Base-by-base conservation (phyloP, 305 asterid species). In the Plantago coronopus region DNA sequence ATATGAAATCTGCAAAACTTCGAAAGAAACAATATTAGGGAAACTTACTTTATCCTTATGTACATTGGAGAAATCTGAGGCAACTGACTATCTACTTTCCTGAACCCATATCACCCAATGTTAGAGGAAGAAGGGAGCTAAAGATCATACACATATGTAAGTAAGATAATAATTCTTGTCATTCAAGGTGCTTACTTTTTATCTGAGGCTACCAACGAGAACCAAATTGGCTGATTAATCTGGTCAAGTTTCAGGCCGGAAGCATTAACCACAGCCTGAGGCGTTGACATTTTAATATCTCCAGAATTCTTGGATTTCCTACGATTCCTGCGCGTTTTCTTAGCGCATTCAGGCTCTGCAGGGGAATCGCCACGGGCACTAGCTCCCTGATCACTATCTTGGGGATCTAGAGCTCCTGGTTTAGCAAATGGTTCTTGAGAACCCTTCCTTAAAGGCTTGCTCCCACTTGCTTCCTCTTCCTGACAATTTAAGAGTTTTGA, bases 201-300 rank as follows among this genome's bases (percentile, higher is more conserved):
- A 59, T 83, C 87, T 7, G 85, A 74, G 62, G 94, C 89, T 65
- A 84, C 79, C 47, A 82, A 78, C 4, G 95, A 83, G 78, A 91
- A 88, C 98, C 98, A 91, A 66, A 91, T 71, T 17, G 97, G 94
- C 66, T 68, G 64, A 69, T 61, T 76, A 77, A 71, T 80, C 70
- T 74, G 71, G 51, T 83, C 89, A 44, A 65, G 62, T 70, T 71
- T 78, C 53, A 68, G 65, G 71, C 69, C 65, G 62, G 69, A 70
- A 77, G 81, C 81, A 78, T 91, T 87, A 8, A 83, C 84, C 64
- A 84, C 79, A 59, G 55, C 69, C 73, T 74, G 84, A 8, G 90
- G 81, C 2, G 13, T 6, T 17, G 82, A 71, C 46, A 74, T 63
- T 74, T 53, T 78, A 27, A 68, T 69, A 44, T 81, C 88, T 60